Evolutionary conservation across 2,329 filamentous ascomycete species (phyloP).

Genomic region (Talaromyces marneffei): DNA sequence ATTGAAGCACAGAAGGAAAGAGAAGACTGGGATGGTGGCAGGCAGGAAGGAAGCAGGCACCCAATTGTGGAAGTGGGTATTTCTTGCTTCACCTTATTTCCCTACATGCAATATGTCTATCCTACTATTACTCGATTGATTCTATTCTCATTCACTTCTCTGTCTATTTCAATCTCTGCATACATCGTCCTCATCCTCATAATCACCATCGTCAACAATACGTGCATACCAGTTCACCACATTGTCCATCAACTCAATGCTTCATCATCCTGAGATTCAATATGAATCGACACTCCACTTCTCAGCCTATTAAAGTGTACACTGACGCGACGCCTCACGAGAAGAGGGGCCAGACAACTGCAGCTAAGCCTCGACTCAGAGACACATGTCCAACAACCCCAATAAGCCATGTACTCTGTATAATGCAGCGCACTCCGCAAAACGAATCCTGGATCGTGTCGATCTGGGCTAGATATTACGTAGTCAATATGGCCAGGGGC

Average conservation of each 20-base stretch:
- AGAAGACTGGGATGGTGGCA: background rate
- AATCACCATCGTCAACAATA: background rate
- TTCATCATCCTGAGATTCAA: background rate
- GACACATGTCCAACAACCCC: background rate
- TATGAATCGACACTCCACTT: background rate
- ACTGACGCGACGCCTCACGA: background rate
- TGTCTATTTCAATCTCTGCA: background rate
- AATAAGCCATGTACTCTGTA: background rate
- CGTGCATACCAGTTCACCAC: too few species aligned
- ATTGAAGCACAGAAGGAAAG: background rate
- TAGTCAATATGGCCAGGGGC: background rate
- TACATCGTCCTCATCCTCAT: background rate
- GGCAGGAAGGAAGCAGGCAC: constrained; percentile 6
- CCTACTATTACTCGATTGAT: too few species aligned
- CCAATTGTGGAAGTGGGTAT: constrained; percentile 8
- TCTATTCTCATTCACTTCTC: background rate
- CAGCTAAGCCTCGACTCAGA: background rate
- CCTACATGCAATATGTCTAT: too few species aligned
- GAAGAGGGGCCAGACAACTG: background rate
- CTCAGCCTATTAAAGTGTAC: background rate
- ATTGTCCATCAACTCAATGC: background rate
- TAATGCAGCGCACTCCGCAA: constrained; percentile 6
- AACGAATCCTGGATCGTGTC: constrained; percentile 6
- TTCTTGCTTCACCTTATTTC: too few species aligned
- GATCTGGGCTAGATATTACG: constrained; percentile 3